phyloP scores from a whole-genome alignment of 352 stramenopile genomes.

The Phytophthora citrophthora region DNA sequence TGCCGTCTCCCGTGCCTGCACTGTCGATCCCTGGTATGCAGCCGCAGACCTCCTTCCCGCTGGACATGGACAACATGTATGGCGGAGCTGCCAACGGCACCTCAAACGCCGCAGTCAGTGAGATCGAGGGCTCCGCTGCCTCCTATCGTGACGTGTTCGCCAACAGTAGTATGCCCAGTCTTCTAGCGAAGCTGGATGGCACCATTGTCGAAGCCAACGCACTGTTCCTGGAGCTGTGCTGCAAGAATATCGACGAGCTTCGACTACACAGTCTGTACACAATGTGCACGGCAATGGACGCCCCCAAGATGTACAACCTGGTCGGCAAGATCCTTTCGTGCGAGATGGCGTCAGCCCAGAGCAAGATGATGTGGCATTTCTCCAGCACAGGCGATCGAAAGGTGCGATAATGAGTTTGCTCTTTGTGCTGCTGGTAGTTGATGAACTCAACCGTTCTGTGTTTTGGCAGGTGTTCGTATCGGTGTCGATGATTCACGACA shows the following conservation, averaged over 20 bases:
- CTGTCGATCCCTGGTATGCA: constrained; percentile 73
- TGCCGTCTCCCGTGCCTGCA: constrained; percentile 74
- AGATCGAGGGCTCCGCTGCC: constrained; percentile 70
- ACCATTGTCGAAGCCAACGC: constrained; percentile 82
- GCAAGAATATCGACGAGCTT: constrained; percentile 83
- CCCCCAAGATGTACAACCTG: constrained; percentile 84
- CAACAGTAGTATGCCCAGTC: constrained; percentile 81
- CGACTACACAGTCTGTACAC: constrained; percentile 81
- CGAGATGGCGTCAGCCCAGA: constrained; percentile 79
- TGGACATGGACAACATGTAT: constrained; percentile 67
- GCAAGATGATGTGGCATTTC: constrained; percentile 89
- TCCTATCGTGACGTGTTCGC: constrained; percentile 78
- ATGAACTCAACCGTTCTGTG: constrained; percentile 9
- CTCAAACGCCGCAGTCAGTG: constrained; percentile 34
- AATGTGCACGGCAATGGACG: constrained; percentile 77
- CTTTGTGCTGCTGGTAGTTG: neutral
- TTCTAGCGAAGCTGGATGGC: constrained; percentile 79
- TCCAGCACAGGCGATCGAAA: constrained; percentile 73
- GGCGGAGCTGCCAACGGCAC: constrained; percentile 16
- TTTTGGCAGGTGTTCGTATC: constrained; percentile 74
- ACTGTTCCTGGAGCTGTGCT: constrained; percentile 80
- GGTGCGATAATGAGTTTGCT: constrained; percentile 32
- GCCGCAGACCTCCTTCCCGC: constrained; percentile 51
- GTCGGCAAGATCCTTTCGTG: constrained; percentile 79
- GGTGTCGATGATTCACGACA: constrained; percentile 85